Base-by-base conservation (phyloP, 768 basidiomycete genomes). In the Multifurca ochricompacta region DNA sequence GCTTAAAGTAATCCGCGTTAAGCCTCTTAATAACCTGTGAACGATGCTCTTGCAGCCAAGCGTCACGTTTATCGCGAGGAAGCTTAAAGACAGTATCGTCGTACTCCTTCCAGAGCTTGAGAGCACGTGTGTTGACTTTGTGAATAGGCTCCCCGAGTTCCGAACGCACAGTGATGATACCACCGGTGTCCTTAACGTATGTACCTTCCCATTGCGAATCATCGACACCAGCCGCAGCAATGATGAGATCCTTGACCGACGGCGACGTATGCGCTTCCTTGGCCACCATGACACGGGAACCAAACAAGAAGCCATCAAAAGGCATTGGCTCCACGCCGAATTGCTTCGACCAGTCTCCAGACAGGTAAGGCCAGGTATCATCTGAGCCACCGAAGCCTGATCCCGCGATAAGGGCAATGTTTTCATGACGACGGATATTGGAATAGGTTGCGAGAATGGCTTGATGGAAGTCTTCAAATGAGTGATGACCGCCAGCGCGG, bases 111-210 rank as follows among this genome's bases (percentile, higher is more conserved):
- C 96, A 99, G 37, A 99, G 77, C 76, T 90, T 97, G 69, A 99
- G 91, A 32, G 81, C 96, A 44, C 96, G 88, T 37, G 85, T 99
- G 31, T 96, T 94, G 66, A 99, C 90, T 76, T 99, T 99, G 76
- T 99, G 96, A 63, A 98, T 98, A 10, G 96, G 96, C 70, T 99
- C 96, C 36, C 94, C 94, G 45, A 99, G 80, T 75, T 99, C 96
- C 4, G 95, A 98, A 61, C 86, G 88, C 58, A 99, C 96, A 6
- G 95, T 98, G 58, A 98, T 78, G 62, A 98, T 87, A 32, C 96
- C 95, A 53, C 95, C 96, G 6, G 93, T 96, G 56, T 93, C 87
- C 71, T 90, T 92, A 59, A 77, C 71, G 68, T 98, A 98, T 0
- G 96, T 97, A 31, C 87, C 89, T 67, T 98, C 95, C 92, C 94